These are phyloP conservation scores for Camillea tinctor DNA, from an alignment of 2,329 filamentous ascomycete genomes.

Conservation along the genomic window DNA sequence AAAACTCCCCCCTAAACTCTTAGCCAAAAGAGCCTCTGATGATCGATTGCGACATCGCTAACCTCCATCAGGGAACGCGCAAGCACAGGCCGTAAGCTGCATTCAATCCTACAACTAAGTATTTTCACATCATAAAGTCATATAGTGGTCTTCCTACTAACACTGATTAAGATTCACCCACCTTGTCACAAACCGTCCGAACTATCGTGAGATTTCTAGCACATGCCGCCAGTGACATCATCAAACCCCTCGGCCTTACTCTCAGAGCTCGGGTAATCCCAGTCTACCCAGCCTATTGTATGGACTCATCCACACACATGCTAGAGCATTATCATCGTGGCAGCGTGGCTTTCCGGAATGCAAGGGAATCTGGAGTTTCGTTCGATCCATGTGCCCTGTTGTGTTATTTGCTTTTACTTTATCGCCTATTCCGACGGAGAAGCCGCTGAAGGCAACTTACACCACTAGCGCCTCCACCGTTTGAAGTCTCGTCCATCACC, in stretches of 20 bases:
- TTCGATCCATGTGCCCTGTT: no score
- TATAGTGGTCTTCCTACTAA: not conserved
- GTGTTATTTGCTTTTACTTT: no score
- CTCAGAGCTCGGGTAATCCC: not conserved
- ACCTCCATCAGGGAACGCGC: not conserved
- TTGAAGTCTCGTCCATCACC: not conserved
- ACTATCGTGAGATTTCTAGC: not conserved
- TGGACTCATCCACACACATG: constrained; percentile 2
- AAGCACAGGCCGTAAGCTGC: not conserved
- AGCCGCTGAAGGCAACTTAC: not conserved
- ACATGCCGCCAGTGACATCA: constrained; percentile 3
- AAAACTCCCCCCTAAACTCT: not conserved
- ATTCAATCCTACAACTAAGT: no score
- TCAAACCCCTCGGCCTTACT: not conserved
- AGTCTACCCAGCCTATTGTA: constrained; percentile 3
- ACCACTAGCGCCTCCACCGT: not conserved
- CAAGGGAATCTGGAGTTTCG: not conserved
- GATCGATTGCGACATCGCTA: not conserved
- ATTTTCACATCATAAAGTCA: not conserved
- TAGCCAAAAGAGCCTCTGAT: not conserved
- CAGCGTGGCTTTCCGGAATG: not conserved
- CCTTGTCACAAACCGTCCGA: not conserved
- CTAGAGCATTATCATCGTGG: not conserved
- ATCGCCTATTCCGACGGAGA: not conserved
- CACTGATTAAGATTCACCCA: not conserved